Base-by-base conservation (phyloP, 2,329 filamentous ascomycete species). In the Kalaharituber pfeilii region DNA sequence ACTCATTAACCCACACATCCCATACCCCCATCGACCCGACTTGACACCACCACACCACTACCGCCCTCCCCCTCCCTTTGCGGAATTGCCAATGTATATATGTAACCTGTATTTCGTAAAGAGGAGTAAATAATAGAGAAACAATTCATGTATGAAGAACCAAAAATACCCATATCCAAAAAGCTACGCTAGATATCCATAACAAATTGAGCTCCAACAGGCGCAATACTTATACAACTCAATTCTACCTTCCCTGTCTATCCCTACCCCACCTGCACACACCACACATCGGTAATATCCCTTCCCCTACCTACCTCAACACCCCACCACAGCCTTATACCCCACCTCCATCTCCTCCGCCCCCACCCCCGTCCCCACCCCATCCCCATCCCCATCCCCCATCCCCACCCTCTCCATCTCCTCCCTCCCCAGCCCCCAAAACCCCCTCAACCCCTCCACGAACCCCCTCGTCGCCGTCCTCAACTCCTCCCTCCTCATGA, bases 401-500 rank as follows among this genome's bases (percentile, higher is more conserved):
- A 47, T 33, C 7, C 11, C 53, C 49, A 73, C 71, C 25, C 72
- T 69, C 67, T 86, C 80, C 62, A 91, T 75, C 59, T 77, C 75
- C 64, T 73, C 72, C 59, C 74, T 73, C 52, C 77, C 74, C 71
- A 91, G 79, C 59, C 75, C 73, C 81, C 84, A 94, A 67, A 94
- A 95, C 24, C 72, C 75, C 56, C 79, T 75, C 20, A 86, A 75
- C 0, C 81, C 86, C 29, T 79, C 73, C 0, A 77, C 79, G 63
- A 93, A 80, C 25, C 81, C 69, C 64, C 76, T 69, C 5, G 77
- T 79, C 58, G 80, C 78, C 4, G 69, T 68, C 24, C 74, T 75
- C 4, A 94, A 71, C 39, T 82, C 77, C 36, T 82, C 79, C 53
- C 82, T 81, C n/a, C 77, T 73, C 68, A 87, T 82, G 1, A 87